A percentile compares a stretch with the other conserved stretches of the same genome.
These are phyloP conservation scores for Calonectria montana DNA, from an alignment of 2,329 filamentous ascomycete species.

Conservation along the genomic window DNA sequence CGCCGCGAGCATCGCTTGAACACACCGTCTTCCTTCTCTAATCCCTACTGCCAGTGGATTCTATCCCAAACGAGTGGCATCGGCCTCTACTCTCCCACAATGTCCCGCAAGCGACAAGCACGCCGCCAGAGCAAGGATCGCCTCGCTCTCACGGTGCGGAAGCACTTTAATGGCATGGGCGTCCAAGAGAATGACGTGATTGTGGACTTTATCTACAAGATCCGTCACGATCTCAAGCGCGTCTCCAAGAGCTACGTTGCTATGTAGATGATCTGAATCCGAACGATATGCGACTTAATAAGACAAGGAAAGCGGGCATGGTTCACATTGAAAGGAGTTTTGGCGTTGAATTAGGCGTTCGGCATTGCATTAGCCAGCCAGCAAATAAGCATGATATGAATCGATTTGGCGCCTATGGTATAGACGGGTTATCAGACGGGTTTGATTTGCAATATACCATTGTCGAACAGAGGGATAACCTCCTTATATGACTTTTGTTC, in stretches of 20 bases:
- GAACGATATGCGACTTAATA: no score
- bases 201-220: slow-evolving; percentile 81
- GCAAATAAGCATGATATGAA: slow-evolving; percentile 29
- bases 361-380: slow-evolving; percentile 18
- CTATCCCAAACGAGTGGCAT: slow-evolving; percentile 72
- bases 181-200: slow-evolving; percentile 87
- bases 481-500: slow-evolving; percentile 8
- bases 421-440: slow-evolving; percentile 29
- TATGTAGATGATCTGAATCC: slow-evolving; percentile 13
- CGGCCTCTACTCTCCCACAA: slow-evolving; percentile 79
- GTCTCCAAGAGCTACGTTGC: slow-evolving; percentile 39
- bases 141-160: slow-evolving; percentile 77
- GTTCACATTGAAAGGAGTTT: slow-evolving; percentile 27
- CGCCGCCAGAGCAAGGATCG: slow-evolving; percentile 78
- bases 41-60: slow-evolving; percentile 70
- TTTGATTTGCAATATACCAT: slow-evolving; percentile 42
- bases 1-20: slow-evolving; percentile 78
- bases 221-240: slow-evolving; percentile 52
- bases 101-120: slow-evolving; percentile 73
- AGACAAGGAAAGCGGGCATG: neutral
- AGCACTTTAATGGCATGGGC: slow-evolving; percentile 85
- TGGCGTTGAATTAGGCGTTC: slow-evolving; percentile 20
- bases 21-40: slow-evolving; percentile 76
- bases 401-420: slow-evolving; percentile 22
- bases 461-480: slow-evolving; percentile 25